A percentile compares a stretch with the other conserved stretches of the same genome.
These are phyloP conservation scores for Wickerhamiella kurtzmanii DNA, from an alignment of 805 yeast species.

Conservation along the genomic window DNA sequence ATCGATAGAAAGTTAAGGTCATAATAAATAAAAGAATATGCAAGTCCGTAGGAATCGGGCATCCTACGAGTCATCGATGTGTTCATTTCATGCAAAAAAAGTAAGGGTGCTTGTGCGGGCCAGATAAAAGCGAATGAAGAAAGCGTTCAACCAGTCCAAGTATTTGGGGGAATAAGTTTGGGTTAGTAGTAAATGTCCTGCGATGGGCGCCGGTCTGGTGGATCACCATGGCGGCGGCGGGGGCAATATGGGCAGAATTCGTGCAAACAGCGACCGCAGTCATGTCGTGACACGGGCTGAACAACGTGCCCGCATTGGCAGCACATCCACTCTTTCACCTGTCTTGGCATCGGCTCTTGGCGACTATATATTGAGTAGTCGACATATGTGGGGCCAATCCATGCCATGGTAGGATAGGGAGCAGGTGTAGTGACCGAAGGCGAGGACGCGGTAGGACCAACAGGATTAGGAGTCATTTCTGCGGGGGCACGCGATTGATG, in stretches of 20 bases:
- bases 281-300: slow-evolving; percentile 20
- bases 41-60: too few species aligned
- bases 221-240: slow-evolving; percentile 17
- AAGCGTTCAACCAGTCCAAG: too few species aligned
- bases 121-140: too few species aligned
- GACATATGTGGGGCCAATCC: neutral
- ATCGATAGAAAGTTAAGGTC: neutral
- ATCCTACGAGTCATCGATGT: too few species aligned
- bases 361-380: neutral
- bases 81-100: neutral
- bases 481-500: neutral
- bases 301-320: slow-evolving; percentile 25
- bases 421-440: neutral
- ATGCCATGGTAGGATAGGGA: neutral
- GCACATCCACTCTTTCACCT: slow-evolving; percentile 26
- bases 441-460: neutral
- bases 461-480: neutral
- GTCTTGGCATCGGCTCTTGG: slow-evolving; percentile 1
- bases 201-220: neutral
- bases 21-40: neutral
- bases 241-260: slow-evolving; percentile 25
- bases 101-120: too few species aligned
- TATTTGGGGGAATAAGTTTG: neutral
- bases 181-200: neutral
- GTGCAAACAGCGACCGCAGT: slow-evolving; percentile 23